These are phyloP conservation scores for Kokia cookei DNA, from an alignment of 441 rosid genomes.

Conservation along the genomic window DNA sequence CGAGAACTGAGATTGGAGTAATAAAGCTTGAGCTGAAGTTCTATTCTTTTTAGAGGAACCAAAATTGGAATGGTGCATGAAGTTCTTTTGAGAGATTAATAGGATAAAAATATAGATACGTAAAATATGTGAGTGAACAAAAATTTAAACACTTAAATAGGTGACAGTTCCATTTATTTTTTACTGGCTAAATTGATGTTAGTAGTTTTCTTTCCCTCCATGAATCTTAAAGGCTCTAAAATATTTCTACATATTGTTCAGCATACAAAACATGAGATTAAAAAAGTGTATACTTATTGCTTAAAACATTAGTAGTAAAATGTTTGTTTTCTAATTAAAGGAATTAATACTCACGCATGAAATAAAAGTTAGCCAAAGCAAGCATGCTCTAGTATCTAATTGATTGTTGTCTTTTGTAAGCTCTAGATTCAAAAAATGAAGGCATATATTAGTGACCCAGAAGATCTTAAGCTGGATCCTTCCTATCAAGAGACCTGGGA, in stretches of 20 bases:
- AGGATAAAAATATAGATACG: not conserved
- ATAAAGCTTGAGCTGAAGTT: conserved; percentile 13
- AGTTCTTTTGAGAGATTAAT: not conserved
- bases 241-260: not conserved
- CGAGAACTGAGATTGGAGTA: not conserved
- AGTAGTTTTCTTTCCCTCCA: not conserved
- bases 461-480: conserved; percentile 92
- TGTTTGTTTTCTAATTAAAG: not conserved
- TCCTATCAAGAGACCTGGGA: conserved; percentile 96
- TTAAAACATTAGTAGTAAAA: not conserved
- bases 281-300: not conserved
- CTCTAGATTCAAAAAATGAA: conserved; percentile 99
- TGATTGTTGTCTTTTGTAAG: conserved; percentile 68
- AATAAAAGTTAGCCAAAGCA: not conserved
- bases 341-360: conserved; percentile 2
- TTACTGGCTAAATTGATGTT: not conserved
- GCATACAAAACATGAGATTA: not conserved
- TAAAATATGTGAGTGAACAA: not conserved
- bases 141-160: not conserved
- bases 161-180: not conserved
- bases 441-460: conserved; percentile 98
- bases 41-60: not conserved
- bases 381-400: conserved; percentile 35
- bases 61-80: not conserved
- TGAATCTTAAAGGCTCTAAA: not conserved